Evolutionary conservation across 306 rosid species (phyloP), one percentile per base, ranked within the genome.

Genomic region (Rosa chinensis): DNA sequence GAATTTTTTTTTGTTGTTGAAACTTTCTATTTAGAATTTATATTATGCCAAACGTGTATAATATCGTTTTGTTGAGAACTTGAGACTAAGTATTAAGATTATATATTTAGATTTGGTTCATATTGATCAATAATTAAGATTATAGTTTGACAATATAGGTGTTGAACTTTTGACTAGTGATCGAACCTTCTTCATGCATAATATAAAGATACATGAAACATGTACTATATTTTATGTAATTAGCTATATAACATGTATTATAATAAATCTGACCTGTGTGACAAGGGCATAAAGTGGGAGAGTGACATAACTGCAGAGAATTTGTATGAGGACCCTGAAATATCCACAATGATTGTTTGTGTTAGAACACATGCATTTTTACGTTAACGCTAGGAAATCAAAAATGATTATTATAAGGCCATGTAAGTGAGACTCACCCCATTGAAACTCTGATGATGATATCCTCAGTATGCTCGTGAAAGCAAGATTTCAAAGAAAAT

Each of bases 231-330:
- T 50, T 50, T 50, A 14, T 14, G 18, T 49, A 50, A 4, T 50
- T 20, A 50, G 4, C 55, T 14, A 14, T 50, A 4, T 17, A 52
- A 52, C 58, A 17, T 17, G n/a, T 50, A 47, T 11, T 55, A 55
- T 6, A 56, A 55, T 6, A 58, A 58, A 9, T 63, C 39, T 72
- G 84, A 94, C 98, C 94, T 94, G 98, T 16, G 97, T 92, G 10
- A 94, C 98, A 1, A 94, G 90, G 68, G 98, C 98, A 67, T 94
- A 87, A 35, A 94, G 97, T 56, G 98, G 98, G 39, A 94, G 89
- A 47, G 96, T 94, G 10, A 94, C 98, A 49, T 94, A 94, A 80
- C 98, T 94, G 85, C 98, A 94, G 2, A 94, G 92, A 66, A 94
- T 87, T 72, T 94, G 92, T 70, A 94, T 76, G 18, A 92, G 69